phyloP scores from a whole-genome alignment of 495 filamentous ascomycete species.

The Talaromyces adpressus region DNA sequence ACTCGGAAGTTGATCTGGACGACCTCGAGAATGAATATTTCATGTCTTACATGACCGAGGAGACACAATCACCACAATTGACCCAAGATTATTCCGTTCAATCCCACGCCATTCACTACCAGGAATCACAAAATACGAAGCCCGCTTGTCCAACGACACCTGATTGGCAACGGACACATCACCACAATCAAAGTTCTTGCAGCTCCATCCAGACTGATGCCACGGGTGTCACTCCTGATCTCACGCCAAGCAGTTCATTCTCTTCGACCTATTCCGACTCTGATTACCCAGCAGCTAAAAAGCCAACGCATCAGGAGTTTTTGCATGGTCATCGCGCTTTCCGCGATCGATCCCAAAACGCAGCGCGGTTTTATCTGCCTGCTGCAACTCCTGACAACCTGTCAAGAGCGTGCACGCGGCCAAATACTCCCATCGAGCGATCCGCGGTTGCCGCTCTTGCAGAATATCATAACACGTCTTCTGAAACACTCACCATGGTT shows the following conservation, averaged over 20 bases:
- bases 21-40: slow-evolving; percentile 30
- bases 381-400: slow-evolving; percentile 25
- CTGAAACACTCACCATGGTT: slow-evolving; percentile 31
- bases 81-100: background rate
- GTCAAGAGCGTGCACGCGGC: slow-evolving; percentile 18
- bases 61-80: background rate
- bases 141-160: slow-evolving; percentile 17
- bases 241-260: slow-evolving; percentile 42
- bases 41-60: slow-evolving; percentile 18
- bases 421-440: slow-evolving; percentile 25
- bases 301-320: slow-evolving; percentile 25
- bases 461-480: slow-evolving; percentile 18
- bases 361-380: slow-evolving; percentile 23
- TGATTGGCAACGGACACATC: slow-evolving; percentile 17
- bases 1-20: slow-evolving; percentile 31
- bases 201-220: slow-evolving; percentile 30
- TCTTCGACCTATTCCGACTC: slow-evolving; percentile 33
- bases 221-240: slow-evolving; percentile 23
- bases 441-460: slow-evolving; percentile 17
- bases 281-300: slow-evolving; percentile 21
- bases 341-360: slow-evolving; percentile 12
- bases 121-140: background rate
- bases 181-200: slow-evolving; percentile 30
- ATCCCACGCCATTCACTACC: background rate
- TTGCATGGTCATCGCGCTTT: slow-evolving; percentile 14